These are phyloP conservation scores for Verticillium tricorpus DNA, from an alignment of 2,329 filamentous ascomycete genomes.

Conservation along the genomic window DNA sequence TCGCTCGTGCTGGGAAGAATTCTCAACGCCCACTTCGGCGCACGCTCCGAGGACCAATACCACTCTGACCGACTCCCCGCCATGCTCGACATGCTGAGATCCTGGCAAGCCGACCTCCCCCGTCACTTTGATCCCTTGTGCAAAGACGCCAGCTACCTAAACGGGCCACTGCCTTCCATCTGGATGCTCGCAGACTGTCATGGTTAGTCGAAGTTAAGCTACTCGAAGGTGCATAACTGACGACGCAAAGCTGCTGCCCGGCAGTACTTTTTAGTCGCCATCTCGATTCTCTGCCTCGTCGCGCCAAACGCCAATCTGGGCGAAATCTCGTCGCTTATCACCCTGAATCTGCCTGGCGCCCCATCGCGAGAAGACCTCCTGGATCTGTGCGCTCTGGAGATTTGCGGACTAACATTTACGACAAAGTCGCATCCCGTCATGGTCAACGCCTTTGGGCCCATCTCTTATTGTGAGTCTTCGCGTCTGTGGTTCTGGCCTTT, in stretches of 20 bases:
- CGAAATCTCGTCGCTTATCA: constrained; percentile 8
- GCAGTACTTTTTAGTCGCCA: constrained; percentile 36
- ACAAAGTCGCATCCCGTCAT: constrained; percentile 35
- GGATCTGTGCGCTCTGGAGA: constrained; percentile 26
- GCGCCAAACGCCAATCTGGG: constrained; percentile 6
- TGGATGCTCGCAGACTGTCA: constrained; percentile 38
- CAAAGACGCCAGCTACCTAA: constrained; percentile 5
- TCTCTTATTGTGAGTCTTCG: constrained; percentile 36
- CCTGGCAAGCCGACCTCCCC: constrained; percentile 28
- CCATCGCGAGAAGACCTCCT: constrained; percentile 19
- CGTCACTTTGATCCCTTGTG: constrained; percentile 25
- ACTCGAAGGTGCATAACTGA: background rate
- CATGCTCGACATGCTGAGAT: constrained; percentile 15
- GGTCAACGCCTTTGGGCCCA: constrained; percentile 44
- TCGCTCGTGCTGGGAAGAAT: constrained; percentile 37
- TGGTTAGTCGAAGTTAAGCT: constrained; percentile 22
- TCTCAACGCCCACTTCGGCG: constrained; percentile 33
- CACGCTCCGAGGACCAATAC: background rate
- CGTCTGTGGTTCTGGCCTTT: background rate
- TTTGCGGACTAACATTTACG: constrained; percentile 41
- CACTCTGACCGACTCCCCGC: constrained; percentile 13
- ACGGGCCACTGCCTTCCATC: constrained; percentile 26
- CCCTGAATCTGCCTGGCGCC: background rate
- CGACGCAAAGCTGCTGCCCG: constrained; percentile 29
- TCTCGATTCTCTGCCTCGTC: constrained; percentile 24